Evolutionary conservation across 2,329 filamentous ascomycete species (phyloP).

Genomic region (Tolypocladium amazonense): DNA sequence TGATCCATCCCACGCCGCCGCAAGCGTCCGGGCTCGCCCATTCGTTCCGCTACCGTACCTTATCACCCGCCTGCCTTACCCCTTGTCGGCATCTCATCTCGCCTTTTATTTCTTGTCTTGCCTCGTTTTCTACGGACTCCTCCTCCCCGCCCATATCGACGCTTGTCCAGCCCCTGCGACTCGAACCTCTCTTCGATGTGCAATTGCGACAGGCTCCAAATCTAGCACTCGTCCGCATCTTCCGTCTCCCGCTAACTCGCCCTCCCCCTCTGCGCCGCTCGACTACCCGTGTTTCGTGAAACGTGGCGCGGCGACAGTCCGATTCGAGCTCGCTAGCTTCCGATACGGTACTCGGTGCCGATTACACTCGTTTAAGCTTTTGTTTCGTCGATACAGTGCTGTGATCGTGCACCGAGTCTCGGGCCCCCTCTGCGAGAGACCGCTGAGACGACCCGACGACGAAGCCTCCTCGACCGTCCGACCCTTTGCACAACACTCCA

Average conservation of each 20-base stretch:
- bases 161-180: background rate
- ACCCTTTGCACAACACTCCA: background rate
- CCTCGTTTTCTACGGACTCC: background rate
- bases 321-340: background rate
- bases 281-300: background rate
- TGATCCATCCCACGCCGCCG: background rate
- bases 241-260: background rate
- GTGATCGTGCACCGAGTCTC: background rate
- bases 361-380: constrained; percentile 4
- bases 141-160: background rate
- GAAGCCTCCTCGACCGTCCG: background rate
- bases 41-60: background rate
- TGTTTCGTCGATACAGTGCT: constrained; percentile 4
- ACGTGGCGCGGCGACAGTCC: background rate
- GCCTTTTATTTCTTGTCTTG: background rate
- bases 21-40: background rate
- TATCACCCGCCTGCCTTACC: background rate
- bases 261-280: background rate
- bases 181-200: background rate
- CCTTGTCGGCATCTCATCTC: background rate
- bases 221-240: background rate
- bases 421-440: background rate
- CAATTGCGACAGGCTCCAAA: background rate
- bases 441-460: background rate
- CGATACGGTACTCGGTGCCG: constrained; percentile 2